A percentile compares a stretch with the other conserved stretches of the same genome.
Evolutionary conservation across 2,329 filamentous ascomycete species (phyloP).

Genomic region (Pestalotiopsis sp.): DNA sequence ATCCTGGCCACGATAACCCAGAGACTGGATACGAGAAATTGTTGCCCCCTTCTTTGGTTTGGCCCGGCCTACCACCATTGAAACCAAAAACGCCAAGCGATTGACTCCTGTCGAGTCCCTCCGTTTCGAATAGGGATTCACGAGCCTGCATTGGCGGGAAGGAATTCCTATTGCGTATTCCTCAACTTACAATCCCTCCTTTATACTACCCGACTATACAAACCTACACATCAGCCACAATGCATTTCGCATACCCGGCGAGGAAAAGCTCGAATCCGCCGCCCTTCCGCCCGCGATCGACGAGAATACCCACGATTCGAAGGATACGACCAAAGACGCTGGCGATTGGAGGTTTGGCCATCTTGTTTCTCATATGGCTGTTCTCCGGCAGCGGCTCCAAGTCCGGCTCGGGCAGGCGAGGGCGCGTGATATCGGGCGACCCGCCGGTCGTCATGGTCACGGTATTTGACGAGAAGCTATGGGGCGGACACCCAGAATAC

Average conservation of each 20-base stretch:
- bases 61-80: background rate
- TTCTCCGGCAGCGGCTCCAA: slow-evolving; percentile 43
- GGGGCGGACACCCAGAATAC: slow-evolving; percentile 65
- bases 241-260: slow-evolving; percentile 90
- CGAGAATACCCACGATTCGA: slow-evolving; percentile 58
- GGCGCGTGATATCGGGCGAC: slow-evolving; percentile 49
- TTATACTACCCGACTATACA: background rate
- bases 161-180: background rate
- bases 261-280: slow-evolving; percentile 80
- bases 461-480: slow-evolving; percentile 68
- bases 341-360: slow-evolving; percentile 54
- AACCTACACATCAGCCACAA: slow-evolving; percentile 41
- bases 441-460: slow-evolving; percentile 81
- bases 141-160: background rate
- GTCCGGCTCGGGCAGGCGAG: slow-evolving; percentile 27
- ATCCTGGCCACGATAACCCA: background rate
- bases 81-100: background rate
- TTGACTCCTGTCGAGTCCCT: background rate
- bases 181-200: background rate
- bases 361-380: slow-evolving; percentile 65
- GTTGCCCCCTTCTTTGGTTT: background rate
- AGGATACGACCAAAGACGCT: slow-evolving; percentile 65
- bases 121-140: background rate
- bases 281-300: slow-evolving; percentile 67
- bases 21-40: slow-evolving; percentile 3